Conservation (phyloP, 1,139 yeast species). For the Candida dubliniensis region DNA sequence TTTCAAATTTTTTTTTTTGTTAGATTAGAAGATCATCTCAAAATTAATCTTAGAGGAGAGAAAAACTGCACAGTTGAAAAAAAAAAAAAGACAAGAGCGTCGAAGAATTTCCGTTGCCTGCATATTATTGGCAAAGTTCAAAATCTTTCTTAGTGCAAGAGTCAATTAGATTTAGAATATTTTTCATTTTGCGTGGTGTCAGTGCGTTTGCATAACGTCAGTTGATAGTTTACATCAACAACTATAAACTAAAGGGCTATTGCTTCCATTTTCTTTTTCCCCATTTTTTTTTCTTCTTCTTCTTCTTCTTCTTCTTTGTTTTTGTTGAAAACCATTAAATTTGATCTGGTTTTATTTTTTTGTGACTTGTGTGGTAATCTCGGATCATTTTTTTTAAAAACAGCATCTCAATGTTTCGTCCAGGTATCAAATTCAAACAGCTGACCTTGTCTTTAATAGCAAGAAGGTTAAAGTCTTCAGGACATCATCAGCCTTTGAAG, state of each 20-base stretch:
- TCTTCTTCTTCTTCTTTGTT: neutral
- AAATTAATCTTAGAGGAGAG: neutral
- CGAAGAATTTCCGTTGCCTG: no score
- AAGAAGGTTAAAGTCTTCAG: neutral
- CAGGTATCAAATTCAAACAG: neutral
- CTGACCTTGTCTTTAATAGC: neutral
- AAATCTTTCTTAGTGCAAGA: no score
- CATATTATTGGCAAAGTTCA: no score
- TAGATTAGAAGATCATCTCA: neutral
- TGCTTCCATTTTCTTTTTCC: neutral
- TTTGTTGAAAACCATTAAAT: no score
- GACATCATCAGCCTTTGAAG: conserved; percentile 10
- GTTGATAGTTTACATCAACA: neutral
- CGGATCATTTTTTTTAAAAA: neutral
- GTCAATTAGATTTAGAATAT: no score
- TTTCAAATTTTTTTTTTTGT: neutral
- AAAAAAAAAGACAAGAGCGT: neutral
- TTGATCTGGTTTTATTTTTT: neutral
- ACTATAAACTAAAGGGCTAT: neutral
- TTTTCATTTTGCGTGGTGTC: no score
- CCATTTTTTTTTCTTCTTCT: neutral
- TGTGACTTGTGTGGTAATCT: neutral
- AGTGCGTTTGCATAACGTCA: neutral
- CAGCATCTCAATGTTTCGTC: neutral
- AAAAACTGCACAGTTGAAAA: neutral